Evolutionary conservation across 257 asterid genomes (phyloP).

Genomic region (Nyctanthes arbortristis): DNA sequence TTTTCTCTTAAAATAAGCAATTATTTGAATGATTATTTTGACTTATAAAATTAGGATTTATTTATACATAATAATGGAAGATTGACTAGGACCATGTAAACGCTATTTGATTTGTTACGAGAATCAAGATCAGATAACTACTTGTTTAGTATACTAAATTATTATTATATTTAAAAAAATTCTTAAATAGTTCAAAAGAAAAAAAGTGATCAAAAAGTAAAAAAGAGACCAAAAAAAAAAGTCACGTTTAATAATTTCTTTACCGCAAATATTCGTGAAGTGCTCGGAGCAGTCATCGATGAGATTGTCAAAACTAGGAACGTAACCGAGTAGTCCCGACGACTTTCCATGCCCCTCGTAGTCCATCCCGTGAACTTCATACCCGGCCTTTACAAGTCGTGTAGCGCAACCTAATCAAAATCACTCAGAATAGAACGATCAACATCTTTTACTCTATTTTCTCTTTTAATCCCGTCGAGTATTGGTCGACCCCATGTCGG

Average conservation of each 20-base stretch:
- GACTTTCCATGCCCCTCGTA: slow-evolving; percentile 73
- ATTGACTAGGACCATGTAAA: neutral
- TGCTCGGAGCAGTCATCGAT: slow-evolving; percentile 61
- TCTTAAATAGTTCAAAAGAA: too few species aligned
- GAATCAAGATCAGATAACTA: too few species aligned
- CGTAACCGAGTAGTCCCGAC: slow-evolving; percentile 55
- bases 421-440: neutral
- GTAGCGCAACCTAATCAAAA: slow-evolving; percentile 35
- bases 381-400: slow-evolving; percentile 53
- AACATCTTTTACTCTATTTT: too few species aligned
- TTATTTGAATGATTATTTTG: neutral
- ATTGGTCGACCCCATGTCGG: too few species aligned
- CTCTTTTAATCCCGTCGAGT: too few species aligned
- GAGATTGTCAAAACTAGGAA: slow-evolving; percentile 52
- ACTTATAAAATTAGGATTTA: neutral
- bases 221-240: neutral
- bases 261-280: slow-evolving; percentile 55
- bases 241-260: neutral
- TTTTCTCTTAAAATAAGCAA: neutral
- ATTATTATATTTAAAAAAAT: too few species aligned
- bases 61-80: too few species aligned
- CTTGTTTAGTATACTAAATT: too few species aligned
- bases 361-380: slow-evolving; percentile 61
- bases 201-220: neutral
- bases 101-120: too few species aligned